Base-by-base conservation (phyloP, 257 asterid species). In the Galeopsis tetrahit region DNA sequence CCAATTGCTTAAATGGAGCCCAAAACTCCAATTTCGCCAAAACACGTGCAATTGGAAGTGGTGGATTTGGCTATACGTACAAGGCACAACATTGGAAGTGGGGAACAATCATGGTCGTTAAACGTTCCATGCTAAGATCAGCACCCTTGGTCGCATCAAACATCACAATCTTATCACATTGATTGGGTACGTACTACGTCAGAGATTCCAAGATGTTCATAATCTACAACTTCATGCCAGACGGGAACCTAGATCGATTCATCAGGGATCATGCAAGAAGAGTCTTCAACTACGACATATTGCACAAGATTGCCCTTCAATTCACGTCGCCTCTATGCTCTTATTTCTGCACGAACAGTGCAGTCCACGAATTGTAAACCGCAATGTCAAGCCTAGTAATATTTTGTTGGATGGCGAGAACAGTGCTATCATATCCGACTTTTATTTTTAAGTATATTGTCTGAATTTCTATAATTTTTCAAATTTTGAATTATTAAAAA, bases 51-150 rank as follows among this genome's bases (percentile, higher is more conserved):
- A 69, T 86, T 5, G 86, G 90, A 4, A 77, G 2, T 10, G 88
- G 90, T 0, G 88, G 88, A 10, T 86, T 86, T 35, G 86, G 86
- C 2, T 63, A 78, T 14, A 79, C 82, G 1, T 83, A 83, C 77
- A 43, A 63, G 13, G 88, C 85, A 7, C 82, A 81, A 49, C 13
- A n/a, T n/a, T 81, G 7, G 76, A 77, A 2, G n/a, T 66, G 82
- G 0, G 88, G 85, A 6, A 40, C 39, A 8, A 9, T 39, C 0
- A 78, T 85, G 4, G 90, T 83, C 1, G 80, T 85, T 3, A 85
- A 85, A 68, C 67, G 71, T 82, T 85, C 55, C 67, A 74, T 28
- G 84, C 86, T 0, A 88, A 85, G 78, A 69, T 85, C 34, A 69
- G 11, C 42, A 75, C 78, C 7, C 78, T 85, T 0, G 82, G 88